Evolutionary conservation across 2,329 filamentous ascomycete genomes (phyloP).

Genomic region (Nemania sp.): DNA sequence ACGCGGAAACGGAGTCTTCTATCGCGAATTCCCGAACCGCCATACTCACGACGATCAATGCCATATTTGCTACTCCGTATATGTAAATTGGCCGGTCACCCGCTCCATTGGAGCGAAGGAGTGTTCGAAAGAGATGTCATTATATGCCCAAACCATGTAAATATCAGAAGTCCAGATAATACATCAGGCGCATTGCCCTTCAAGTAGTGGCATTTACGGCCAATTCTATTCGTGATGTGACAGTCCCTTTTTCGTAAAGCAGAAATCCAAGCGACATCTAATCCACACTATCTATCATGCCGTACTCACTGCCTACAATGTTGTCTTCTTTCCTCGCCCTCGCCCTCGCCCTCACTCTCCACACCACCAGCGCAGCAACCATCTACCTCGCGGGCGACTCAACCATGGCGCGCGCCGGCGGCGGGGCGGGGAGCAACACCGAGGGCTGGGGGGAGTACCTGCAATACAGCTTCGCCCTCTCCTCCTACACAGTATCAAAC

Average conservation of each 20-base stretch:
- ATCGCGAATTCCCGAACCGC: conserved; percentile 4
- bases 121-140: too few species aligned
- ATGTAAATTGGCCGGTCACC: neutral
- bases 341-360: conserved; percentile 17
- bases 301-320: neutral
- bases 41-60: neutral
- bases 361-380: conserved; percentile 39
- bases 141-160: neutral
- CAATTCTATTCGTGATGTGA: too few species aligned
- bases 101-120: conserved; percentile 4
- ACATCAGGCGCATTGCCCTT: neutral
- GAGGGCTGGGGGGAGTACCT: conserved; percentile 67
- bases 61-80: neutral
- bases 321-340: too few species aligned
- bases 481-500: conserved; percentile 57
- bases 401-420: conserved; percentile 58
- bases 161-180: neutral
- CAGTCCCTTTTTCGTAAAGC: too few species aligned
- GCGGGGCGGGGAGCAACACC: conserved; percentile 42
- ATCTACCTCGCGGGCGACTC: conserved; percentile 64
- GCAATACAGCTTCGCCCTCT: conserved; percentile 51
- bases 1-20: conserved; percentile 8
- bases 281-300: neutral
- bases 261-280: too few species aligned
- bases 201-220: too few species aligned